phyloP scores from a whole-genome alignment of 2,329 filamentous ascomycete species.

The Cladophialophora carrionii region DNA sequence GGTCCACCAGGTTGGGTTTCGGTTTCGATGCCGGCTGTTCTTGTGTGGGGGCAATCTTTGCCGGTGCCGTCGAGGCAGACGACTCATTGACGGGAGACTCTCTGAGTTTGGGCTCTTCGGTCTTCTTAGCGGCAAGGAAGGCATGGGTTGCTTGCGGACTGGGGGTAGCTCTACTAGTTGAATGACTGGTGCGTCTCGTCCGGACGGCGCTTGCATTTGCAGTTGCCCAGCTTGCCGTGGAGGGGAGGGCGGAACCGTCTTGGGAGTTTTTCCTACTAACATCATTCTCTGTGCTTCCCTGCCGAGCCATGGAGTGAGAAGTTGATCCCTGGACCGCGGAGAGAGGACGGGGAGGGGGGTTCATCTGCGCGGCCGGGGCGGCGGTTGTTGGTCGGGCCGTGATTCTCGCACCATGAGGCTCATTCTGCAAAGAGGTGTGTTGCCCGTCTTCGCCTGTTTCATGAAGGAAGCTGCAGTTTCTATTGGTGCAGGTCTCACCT shows the following conservation, averaged over 20 bases:
- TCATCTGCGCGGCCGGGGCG: slow-evolving; percentile 27
- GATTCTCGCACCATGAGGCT: slow-evolving; percentile 31
- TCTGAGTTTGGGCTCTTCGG: slow-evolving; percentile 42
- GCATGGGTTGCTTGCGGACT: slow-evolving; percentile 69
- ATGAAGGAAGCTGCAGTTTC: slow-evolving; percentile 97
- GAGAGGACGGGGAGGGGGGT: slow-evolving; percentile 44
- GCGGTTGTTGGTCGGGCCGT: slow-evolving; percentile 51
- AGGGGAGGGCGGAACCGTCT: slow-evolving; percentile 90
- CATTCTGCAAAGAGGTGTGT: slow-evolving; percentile 37
- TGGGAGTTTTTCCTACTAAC: slow-evolving; percentile 59
- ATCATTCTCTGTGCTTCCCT: slow-evolving; percentile 73
- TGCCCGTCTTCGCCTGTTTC: slow-evolving; percentile 89
- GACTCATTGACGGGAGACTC: slow-evolving; percentile 27
- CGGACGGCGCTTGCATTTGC: slow-evolving; percentile 65
- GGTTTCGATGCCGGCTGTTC: slow-evolving; percentile 40
- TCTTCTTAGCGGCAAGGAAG: slow-evolving; percentile 46
- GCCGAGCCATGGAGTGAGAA: slow-evolving; percentile 67
- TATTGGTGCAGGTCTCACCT: slow-evolving; percentile 90
- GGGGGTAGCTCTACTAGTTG: slow-evolving; percentile 77
- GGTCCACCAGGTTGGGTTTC: slow-evolving; percentile 35
- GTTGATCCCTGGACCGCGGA: slow-evolving; percentile 49
- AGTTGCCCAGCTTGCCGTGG: slow-evolving; percentile 89
- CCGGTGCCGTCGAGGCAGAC: slow-evolving; percentile 22
- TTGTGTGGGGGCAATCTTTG: slow-evolving; percentile 35
- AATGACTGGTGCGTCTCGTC: slow-evolving; percentile 71